Evolutionary conservation across 2,329 filamentous ascomycete species (phyloP).

Genomic region (Nakataea oryzae): DNA sequence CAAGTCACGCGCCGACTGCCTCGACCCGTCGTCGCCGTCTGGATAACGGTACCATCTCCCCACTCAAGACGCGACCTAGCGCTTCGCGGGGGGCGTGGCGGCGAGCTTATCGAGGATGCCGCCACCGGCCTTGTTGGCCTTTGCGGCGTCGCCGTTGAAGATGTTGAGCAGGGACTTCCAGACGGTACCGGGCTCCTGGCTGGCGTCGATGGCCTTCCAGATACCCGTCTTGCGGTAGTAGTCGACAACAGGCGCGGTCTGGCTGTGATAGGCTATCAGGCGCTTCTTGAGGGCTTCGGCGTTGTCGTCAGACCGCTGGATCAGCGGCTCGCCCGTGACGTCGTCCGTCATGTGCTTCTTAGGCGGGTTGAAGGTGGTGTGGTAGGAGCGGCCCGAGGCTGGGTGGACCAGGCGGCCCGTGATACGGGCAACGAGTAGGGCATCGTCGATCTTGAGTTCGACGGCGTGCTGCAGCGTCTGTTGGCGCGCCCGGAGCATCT

Average conservation of each 20-base stretch:
- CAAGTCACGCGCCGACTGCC: too few relatives aligned
- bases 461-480: conserved; percentile 90
- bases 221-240: conserved; percentile 98
- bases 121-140: conserved; percentile 23
- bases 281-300: conserved; percentile 93
- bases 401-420: conserved; percentile 94
- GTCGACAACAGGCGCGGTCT: conserved; percentile 83
- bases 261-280: conserved; percentile 81
- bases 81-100: conserved; percentile 1
- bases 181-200: conserved; percentile 88
- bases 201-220: conserved; percentile 92
- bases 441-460: conserved; percentile 94
- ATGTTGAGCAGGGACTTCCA: conserved; percentile 88
- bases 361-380: conserved; percentile 98
- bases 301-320: conserved; percentile 96
- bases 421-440: conserved; percentile 86
- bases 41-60: too few relatives aligned
- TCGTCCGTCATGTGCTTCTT: conserved; percentile 93
- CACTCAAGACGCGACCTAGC: background rate
- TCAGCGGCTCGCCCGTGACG: conserved; percentile 88
- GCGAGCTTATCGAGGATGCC: conserved; percentile 31
- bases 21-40: background rate
- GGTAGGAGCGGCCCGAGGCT: conserved; percentile 91
- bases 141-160: conserved; percentile 57
- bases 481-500: conserved; percentile 70